A percentile compares a stretch with the other conserved stretches of the same genome.
Conservation (phyloP, 129 eudicot species). For the Escallonia herrerae region DNA sequence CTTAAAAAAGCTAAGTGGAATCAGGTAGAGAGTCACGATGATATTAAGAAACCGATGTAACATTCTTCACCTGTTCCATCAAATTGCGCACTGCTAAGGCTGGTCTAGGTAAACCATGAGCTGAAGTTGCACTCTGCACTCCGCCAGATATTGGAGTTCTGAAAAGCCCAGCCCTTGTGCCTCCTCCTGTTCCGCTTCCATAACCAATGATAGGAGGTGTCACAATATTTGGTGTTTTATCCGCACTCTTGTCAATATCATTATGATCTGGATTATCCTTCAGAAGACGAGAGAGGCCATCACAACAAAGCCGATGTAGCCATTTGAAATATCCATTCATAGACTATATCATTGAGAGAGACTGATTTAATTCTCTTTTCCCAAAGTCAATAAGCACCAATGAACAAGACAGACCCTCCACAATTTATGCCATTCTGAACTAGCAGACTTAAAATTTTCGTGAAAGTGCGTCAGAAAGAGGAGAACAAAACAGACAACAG, state of each 20-base stretch:
- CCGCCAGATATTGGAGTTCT: conserved; percentile 99
- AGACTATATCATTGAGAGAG: conserved; percentile 30
- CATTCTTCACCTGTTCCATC: conserved; percentile 75
- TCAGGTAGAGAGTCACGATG: no score
- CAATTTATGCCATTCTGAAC: no score
- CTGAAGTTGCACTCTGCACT: conserved; percentile 98
- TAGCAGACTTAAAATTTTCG: no score
- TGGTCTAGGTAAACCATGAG: conserved; percentile 94
- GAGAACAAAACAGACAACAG: no score
- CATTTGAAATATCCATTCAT: conserved; percentile 35
- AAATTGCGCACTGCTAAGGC: conserved; percentile 96
- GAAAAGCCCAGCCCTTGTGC: conserved; percentile 82
- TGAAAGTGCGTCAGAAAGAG: no score
- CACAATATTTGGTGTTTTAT: conserved; percentile 20
- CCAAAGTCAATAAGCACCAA: background rate
- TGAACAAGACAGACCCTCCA: no score
- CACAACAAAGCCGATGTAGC: conserved; percentile 46
- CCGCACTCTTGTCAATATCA: conserved; percentile 15
- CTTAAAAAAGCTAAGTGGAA: no score
- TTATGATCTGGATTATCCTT: conserved; percentile 38
- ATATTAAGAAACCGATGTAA: background rate
- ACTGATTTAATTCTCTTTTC: conserved; percentile 17
- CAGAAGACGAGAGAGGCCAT: conserved; percentile 44
- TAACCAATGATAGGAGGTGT: conserved; percentile 23
- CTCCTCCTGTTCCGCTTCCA: conserved; percentile 42